Evolutionary conservation across 768 basidiomycete genomes (phyloP).

Genomic region (Favolaschia claudopus): DNA sequence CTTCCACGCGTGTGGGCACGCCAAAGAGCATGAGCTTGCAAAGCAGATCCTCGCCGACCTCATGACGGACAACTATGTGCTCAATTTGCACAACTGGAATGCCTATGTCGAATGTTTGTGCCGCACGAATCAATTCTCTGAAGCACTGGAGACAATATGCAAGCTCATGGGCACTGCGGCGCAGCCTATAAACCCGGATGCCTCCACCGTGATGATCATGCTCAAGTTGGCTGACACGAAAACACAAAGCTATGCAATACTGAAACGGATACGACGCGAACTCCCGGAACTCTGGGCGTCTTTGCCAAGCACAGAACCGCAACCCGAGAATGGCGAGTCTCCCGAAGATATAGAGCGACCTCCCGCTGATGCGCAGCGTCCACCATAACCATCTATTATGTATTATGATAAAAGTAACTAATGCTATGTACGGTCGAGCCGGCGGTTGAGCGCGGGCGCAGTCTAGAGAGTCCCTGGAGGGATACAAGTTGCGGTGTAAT

Average conservation of each 20-base stretch:
- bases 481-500: constrained; percentile 49
- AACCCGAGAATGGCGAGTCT: too few species aligned
- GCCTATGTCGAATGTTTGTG: constrained; percentile 89
- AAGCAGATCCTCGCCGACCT: constrained; percentile 63
- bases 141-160: constrained; percentile 71
- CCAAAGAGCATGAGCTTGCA: constrained; percentile 58
- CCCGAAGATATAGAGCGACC: constrained; percentile 32
- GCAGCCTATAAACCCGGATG: constrained; percentile 54
- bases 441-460: constrained; percentile 47
- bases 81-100: constrained; percentile 80
- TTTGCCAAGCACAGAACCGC: too few species aligned
- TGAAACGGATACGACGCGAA: constrained; percentile 50
- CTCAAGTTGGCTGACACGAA: constrained; percentile 58
- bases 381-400: constrained; percentile 23
- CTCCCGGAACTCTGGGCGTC: constrained; percentile 48
- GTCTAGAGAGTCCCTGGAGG: constrained; percentile 52
- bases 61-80: constrained; percentile 52
- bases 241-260: constrained; percentile 52
- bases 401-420: not conserved
- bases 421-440: constrained; percentile 8
- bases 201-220: constrained; percentile 59
- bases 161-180: constrained; percentile 64
- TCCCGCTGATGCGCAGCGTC: constrained; percentile 22
- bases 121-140: constrained; percentile 67
- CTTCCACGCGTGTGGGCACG: constrained; percentile 82